Base-by-base conservation (phyloP, 2,329 filamentous ascomycete species). In the Trichoderma sp. region DNA sequence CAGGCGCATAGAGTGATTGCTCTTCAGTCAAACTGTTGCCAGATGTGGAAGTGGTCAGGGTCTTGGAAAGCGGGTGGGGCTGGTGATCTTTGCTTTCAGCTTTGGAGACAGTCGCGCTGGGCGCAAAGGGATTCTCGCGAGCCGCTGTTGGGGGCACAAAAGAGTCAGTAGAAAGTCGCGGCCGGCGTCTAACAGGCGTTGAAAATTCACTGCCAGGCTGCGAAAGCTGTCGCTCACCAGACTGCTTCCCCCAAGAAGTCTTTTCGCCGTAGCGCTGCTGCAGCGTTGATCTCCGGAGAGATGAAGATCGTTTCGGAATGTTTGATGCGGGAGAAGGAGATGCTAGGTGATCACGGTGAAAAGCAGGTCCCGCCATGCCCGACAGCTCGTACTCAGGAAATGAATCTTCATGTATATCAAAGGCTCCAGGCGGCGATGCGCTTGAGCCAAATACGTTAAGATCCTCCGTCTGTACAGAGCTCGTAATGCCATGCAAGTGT, bases 11-110 rank as follows among this genome's bases (percentile, higher is more conserved):
- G 34, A 74, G 72, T 0, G 77, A 76, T 12, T 90, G 89, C 64
- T 95, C 93, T 74, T 95, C 93, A 1, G 86, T 86, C 57, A 95
- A 80, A 78, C 91, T 96, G 6, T 93, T 95, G 68, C 87, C 90
- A 2, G 94, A 97, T 1, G 93, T 95, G 0, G 94, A 97, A 4
- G 94, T 94, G 0, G 93, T 97, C 76, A 98, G 86, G 0, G 93
- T 93, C 74, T 94, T 90, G 7, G 95, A 97, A 26, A 98, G 85
- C 24, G 95, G 95, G 79, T 98, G 95, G 21, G 92, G 88, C 75
- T 90, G 88, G 73, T 87, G 86, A 3, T 79, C 74, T 66, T 81
- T 82, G 57, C 79, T 81, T 21, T 85, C 86, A 62, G 86, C 75
- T 61, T 80, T 80, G 87, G 90, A 72, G 82, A 82, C 43, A 86